Conservation (phyloP, 1,284 basidiomycete genomes). For the Heterobasidion occidentale region DNA sequence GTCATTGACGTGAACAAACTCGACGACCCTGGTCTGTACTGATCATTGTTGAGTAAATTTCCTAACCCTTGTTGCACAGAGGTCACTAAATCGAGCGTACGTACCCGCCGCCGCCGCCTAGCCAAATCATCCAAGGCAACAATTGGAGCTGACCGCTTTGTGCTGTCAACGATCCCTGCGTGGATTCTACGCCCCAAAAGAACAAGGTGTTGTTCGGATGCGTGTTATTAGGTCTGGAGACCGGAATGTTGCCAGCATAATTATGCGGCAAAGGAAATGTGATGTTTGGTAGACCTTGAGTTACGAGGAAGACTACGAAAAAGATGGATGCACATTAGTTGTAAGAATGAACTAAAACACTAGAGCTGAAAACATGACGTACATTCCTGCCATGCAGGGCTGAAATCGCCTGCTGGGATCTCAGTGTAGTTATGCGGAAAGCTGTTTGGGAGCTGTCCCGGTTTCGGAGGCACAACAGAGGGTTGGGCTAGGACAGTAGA, state of each 20-base stretch:
- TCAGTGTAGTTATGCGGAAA: slow-evolving; percentile 15
- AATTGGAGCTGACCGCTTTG: slow-evolving; percentile 18
- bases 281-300: slow-evolving; percentile 50
- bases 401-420: slow-evolving; percentile 13
- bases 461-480: background rate
- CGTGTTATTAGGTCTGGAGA: slow-evolving; percentile 38
- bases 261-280: slow-evolving; percentile 47
- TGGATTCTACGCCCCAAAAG: slow-evolving; percentile 63
- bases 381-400: slow-evolving; percentile 23
- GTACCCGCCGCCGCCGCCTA: slow-evolving; percentile 57
- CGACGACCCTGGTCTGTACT: slow-evolving; percentile 58
- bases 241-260: slow-evolving; percentile 63
- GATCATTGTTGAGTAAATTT: background rate
- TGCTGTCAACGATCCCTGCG: slow-evolving; percentile 48
- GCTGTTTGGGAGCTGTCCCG: slow-evolving; percentile 11
- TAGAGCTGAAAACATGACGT: slow-evolving; percentile 1
- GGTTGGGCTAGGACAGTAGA: background rate
- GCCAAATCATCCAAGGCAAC: slow-evolving; percentile 70
- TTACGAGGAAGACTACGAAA: slow-evolving; percentile 25
- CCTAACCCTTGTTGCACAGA: background rate
- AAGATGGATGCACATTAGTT: background rate
- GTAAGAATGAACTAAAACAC: background rate
- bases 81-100: background rate
- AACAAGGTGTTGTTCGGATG: slow-evolving; percentile 69
- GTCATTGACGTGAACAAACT: slow-evolving; percentile 57